Evolutionary conservation across 129 eudicot genomes (phyloP), one percentile per base, ranked within the genome.

Genomic region (Smallanthus sonchifolius): DNA sequence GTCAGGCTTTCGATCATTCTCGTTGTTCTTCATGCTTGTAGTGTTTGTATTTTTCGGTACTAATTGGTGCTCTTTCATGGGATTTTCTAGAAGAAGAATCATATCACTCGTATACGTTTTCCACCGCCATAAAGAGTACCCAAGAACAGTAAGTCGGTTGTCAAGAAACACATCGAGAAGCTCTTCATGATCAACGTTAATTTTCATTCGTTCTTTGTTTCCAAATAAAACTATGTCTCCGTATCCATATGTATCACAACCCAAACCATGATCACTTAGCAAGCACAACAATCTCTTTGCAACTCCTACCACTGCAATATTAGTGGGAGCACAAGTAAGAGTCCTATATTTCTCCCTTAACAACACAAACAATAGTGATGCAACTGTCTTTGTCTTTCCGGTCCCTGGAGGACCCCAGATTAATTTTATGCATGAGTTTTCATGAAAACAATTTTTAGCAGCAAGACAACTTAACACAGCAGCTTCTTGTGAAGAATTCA

Each of bases 391-490:
- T 9, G 97, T 91, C 76, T 91, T 91, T 40, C 96, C 96, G 0
- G 97, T 91, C 17, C 96, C 96, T 0, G 97, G 97, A 37, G 97
- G 97, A 10, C 97, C 97, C 96, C 97, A 91, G 65, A 88, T 80
- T 13, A 91, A 73, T 56, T 88, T 88, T 20, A 76, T 74, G 3
- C 64, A n/a, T 1, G 68, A 28, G 14, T 55, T 73, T 39, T 61
- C 49, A 66, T 87, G 91, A 24, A 19, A 30, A 37, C 93, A 85
- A 19, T 52, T 80, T 38, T 60, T 80, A 35, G 85, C 49, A 6
- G 80, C 83, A 48, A 87, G 47, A 69, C 91, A 83, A 14, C 64
- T 82, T 34, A 82, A 52, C 19, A 87, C 84, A 4, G 91, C 93
- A 45, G 40, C 72, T 63, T 71, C 72, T 79, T 90, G 89, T 39